Conservation (phyloP, 768 basidiomycete genomes). For the Auricularia sp. region DNA sequence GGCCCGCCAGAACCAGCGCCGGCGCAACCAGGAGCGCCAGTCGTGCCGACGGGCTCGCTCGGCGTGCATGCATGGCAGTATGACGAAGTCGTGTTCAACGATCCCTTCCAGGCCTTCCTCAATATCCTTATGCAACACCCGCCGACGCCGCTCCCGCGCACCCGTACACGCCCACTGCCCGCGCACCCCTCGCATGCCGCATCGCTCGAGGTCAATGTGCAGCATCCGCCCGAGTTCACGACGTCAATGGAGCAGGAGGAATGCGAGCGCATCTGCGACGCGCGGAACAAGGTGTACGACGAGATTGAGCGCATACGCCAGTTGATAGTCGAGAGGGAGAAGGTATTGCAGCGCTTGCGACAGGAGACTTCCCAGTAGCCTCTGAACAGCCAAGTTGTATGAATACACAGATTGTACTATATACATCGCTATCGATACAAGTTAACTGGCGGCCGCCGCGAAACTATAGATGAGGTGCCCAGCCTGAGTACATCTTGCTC, state of each 20-base stretch:
- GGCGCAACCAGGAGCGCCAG: constrained; percentile 55
- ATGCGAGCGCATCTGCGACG: constrained; percentile 65
- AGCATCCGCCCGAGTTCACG: constrained; percentile 76
- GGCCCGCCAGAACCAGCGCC: constrained; percentile 36
- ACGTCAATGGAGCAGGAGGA: constrained; percentile 82
- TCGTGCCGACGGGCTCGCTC: constrained; percentile 51
- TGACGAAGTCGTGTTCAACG: constrained; percentile 94
- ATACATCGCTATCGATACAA: background rate
- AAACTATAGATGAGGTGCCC: background rate
- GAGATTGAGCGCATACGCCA: constrained; percentile 69
- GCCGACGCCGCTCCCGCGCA: constrained; percentile 69
- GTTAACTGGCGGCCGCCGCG: background rate
- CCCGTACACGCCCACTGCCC: constrained; percentile 51
- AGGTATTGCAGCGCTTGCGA: constrained; percentile 63
- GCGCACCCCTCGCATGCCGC: constrained; percentile 54
- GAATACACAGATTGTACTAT: background rate
- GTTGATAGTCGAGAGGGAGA: constrained; percentile 69
- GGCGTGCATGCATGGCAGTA: constrained; percentile 94
- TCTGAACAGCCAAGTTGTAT: constrained; percentile 3
- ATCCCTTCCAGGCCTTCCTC: constrained; percentile 83
- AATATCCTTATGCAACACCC: constrained; percentile 70
- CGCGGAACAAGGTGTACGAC: constrained; percentile 53
- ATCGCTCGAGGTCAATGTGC: constrained; percentile 49
- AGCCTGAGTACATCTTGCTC: constrained; percentile 8
- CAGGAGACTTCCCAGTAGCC: constrained; percentile 18